These are phyloP conservation scores for Viola odorata DNA, from an alignment of 345 rosid species.

Conservation along the genomic window DNA sequence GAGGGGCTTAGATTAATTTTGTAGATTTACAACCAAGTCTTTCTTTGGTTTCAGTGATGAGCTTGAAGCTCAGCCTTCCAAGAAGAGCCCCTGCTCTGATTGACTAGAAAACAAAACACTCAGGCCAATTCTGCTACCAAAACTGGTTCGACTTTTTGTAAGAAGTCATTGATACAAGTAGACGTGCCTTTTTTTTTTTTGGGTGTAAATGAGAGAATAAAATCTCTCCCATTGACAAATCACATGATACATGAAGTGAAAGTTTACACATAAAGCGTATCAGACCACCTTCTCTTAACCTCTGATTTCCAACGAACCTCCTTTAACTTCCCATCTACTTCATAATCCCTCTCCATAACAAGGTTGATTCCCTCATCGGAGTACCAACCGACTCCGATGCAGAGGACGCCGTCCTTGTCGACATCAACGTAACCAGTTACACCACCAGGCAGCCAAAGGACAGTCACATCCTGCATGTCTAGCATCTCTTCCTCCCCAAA, in stretches of 20 bases:
- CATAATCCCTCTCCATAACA: conserved; percentile 90
- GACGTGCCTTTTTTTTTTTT: no score
- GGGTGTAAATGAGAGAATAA: no score
- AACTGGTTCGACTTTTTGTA: no score
- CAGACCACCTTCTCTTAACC: conserved; percentile 74
- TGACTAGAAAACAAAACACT: no score
- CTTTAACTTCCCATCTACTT: conserved; percentile 65
- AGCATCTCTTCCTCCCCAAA: conserved; percentile 80
- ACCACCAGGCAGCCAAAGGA: conserved; percentile 88
- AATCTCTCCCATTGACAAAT: no score
- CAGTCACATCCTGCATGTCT: conserved; percentile 65
- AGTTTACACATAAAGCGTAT: conserved; percentile 27
- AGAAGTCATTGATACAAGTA: no score
- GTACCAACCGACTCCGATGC: conserved; percentile 87
- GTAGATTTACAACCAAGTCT: no score
- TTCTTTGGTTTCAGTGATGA: no score
- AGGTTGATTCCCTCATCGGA: conserved; percentile 88
- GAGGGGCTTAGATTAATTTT: no score
- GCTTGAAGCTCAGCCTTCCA: no score
- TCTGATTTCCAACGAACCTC: conserved; percentile 79
- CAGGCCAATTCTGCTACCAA: no score
- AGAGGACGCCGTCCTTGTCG: conserved; percentile 61
- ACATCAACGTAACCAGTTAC: conserved; percentile 70
- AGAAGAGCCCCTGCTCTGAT: no score
- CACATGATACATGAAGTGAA: background rate